Conservation (phyloP, 1,284 basidiomycete genomes). For the Kalmanozyma brasiliensis region DNA sequence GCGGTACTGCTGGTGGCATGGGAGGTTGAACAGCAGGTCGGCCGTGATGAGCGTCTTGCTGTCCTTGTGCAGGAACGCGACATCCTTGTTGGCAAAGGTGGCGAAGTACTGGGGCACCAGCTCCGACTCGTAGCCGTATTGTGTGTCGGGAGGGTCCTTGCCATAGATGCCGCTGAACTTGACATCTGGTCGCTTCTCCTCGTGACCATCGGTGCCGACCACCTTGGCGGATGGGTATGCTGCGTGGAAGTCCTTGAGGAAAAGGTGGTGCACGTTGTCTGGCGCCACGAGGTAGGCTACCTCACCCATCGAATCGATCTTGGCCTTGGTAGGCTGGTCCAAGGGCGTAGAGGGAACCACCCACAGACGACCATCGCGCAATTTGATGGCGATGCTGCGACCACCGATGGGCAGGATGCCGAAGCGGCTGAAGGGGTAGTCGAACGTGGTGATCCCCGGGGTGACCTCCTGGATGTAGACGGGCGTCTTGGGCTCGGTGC, state of each 20-base stretch:
- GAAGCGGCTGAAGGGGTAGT: conserved; percentile 65
- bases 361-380: conserved; percentile 75
- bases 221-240: conserved; percentile 64
- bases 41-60: conserved; percentile 84
- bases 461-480: conserved; percentile 49
- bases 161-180: conserved; percentile 68
- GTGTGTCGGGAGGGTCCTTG: conserved; percentile 28
- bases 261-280: conserved; percentile 71
- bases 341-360: conserved; percentile 86
- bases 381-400: conserved; percentile 77
- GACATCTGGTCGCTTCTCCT: conserved; percentile 69
- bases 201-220: conserved; percentile 69
- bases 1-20: conserved; percentile 78
- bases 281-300: conserved; percentile 73
- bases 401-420: conserved; percentile 68
- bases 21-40: conserved; percentile 90
- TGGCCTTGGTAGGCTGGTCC: conserved; percentile 75
- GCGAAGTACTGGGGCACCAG: conserved; percentile 74
- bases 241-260: conserved; percentile 64
- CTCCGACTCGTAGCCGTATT: conserved; percentile 59
- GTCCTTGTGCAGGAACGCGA: conserved; percentile 84
- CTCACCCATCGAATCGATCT: conserved; percentile 78
- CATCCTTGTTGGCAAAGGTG: conserved; percentile 84
- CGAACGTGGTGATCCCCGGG: conserved; percentile 63
- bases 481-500: conserved; percentile 33